Evolutionary conservation across 2,329 filamentous ascomycete species (phyloP).

Genomic region (Penicillium crustosum): DNA sequence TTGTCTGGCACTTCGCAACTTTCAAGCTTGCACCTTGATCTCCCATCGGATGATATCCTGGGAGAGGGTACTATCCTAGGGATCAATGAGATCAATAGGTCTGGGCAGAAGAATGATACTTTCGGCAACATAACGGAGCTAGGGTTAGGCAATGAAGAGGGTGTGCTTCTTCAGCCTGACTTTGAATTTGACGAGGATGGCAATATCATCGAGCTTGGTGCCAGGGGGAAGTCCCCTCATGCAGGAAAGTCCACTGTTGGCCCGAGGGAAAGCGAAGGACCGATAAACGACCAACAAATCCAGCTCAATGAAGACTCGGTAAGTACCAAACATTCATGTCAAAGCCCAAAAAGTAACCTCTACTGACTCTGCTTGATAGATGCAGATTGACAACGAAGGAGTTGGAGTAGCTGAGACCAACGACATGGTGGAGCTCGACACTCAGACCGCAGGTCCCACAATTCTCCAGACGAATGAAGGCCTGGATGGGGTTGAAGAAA

Average conservation of each 20-base stretch:
- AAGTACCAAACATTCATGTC: background rate
- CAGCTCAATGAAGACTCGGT: conserved; percentile 4
- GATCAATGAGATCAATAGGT: conserved; percentile 44
- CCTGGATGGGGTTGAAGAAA: background rate
- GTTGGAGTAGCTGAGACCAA: background rate
- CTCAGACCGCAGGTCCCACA: background rate
- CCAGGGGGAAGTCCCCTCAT: conserved; percentile 11
- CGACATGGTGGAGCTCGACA: conserved; percentile 1
- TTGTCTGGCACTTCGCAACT: conserved; percentile 29
- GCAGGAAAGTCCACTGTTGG: background rate
- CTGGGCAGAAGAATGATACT: conserved; percentile 33
- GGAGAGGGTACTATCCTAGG: conserved; percentile 41
- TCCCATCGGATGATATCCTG: conserved; percentile 51
- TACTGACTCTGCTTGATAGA: background rate
- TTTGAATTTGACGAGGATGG: conserved; percentile 65
- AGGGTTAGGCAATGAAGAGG: conserved; percentile 40
- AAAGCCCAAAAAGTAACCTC: background rate
- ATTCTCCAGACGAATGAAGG: background rate
- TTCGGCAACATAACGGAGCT: conserved; percentile 11
- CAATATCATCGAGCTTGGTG: conserved; percentile 53
- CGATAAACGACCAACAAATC: background rate
- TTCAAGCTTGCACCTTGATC: conserved; percentile 42
- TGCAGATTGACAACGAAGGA: conserved; percentile 2
- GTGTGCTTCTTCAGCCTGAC: conserved; percentile 53
- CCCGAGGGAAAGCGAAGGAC: background rate